Conservation (phyloP, 139 green algal genomes). For the Volvox reticuliferus region DNA sequence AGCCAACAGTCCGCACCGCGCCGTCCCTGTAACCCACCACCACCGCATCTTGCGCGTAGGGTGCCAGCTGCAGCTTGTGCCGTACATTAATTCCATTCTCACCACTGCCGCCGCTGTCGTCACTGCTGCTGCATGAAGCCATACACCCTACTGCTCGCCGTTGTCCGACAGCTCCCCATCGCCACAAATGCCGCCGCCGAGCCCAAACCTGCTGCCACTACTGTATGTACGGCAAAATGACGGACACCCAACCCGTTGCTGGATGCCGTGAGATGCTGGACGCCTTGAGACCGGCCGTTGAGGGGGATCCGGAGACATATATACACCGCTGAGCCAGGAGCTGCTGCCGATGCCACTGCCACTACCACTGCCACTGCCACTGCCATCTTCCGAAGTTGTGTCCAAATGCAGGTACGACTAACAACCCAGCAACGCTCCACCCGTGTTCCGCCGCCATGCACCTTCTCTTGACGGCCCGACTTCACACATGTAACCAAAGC, state of each 20-base stretch:
- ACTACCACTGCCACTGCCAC: too few relatives aligned
- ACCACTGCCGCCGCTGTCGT: neutral
- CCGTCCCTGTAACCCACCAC: slow-evolving; percentile 46
- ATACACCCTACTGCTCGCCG: neutral
- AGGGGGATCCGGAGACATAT: neutral
- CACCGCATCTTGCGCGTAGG: neutral
- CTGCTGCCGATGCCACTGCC: neutral
- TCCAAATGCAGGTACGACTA: neutral
- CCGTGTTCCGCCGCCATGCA: neutral
- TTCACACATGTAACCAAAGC: slow-evolving; percentile 10
- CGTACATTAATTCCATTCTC: slow-evolving; percentile 3
- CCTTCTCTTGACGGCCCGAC: neutral
- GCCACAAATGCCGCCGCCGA: neutral
- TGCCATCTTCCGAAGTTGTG: too few relatives aligned
- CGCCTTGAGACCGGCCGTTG: neutral
- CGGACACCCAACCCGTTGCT: slow-evolving; percentile 1
- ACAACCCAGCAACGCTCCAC: neutral
- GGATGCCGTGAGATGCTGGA: neutral
- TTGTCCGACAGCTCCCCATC: neutral
- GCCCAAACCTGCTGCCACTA: neutral
- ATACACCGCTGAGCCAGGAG: neutral
- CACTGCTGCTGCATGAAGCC: too few relatives aligned
- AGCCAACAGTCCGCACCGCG: neutral
- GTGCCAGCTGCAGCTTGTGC: slow-evolving; percentile 36
- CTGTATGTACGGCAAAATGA: slow-evolving; percentile 44